phyloP scores from a whole-genome alignment of 306 rosid species.

The Dicorynia guianensis region DNA sequence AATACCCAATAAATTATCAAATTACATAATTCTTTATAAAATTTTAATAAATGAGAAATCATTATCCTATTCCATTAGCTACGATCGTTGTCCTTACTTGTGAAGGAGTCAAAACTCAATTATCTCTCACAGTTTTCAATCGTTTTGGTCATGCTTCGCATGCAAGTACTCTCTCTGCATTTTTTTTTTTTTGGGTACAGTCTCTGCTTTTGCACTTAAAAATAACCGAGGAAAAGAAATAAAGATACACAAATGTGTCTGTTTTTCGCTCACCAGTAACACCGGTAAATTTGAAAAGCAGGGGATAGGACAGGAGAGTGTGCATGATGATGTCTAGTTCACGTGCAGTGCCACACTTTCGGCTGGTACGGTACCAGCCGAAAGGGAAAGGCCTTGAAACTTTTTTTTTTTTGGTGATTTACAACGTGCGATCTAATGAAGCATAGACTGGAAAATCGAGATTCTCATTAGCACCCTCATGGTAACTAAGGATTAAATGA shows the following conservation, averaged over 20 bases:
- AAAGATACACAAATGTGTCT: background rate
- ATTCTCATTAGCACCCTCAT: too few relatives aligned
- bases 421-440: too few relatives aligned
- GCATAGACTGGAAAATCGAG: too few relatives aligned
- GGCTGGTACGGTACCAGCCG: too few relatives aligned
- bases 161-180: too few relatives aligned
- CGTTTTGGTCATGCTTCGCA: background rate
- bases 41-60: too few relatives aligned
- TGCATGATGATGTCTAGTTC: slow-evolving; percentile 12
- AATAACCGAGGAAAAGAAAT: background rate
- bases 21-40: too few relatives aligned
- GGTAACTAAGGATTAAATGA: too few relatives aligned
- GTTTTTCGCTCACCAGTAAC: background rate
- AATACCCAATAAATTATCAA: too few relatives aligned
- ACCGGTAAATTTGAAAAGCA: background rate
- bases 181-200: too few relatives aligned
- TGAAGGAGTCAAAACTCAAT: background rate
- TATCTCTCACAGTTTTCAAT: background rate
- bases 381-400: background rate
- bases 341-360: slow-evolving; percentile 7
- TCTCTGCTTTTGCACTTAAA: too few relatives aligned
- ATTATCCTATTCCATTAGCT: background rate
- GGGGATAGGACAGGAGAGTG: background rate
- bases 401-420: too few relatives aligned
- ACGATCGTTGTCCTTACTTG: background rate